Percentiles rank a stretch among this genome's conserved stretches.
Evolutionary conservation across 352 stramenopile species (phyloP).

Genomic region (Blastocystis sp.): DNA sequence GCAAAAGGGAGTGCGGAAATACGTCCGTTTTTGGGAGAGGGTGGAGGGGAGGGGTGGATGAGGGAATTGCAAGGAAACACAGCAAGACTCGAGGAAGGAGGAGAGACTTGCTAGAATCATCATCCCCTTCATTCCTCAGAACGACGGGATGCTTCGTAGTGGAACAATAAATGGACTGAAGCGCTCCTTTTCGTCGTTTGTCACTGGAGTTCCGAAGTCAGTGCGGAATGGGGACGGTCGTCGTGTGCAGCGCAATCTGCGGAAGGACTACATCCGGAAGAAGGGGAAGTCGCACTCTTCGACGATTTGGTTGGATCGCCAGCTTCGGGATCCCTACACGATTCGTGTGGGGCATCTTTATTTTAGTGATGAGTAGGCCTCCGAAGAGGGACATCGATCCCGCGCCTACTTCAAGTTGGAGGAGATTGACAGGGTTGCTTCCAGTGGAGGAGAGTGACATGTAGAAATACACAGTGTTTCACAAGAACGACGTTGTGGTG

Average conservation of each 20-base stretch:
- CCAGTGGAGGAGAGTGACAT: not conserved
- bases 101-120: no score
- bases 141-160: no score
- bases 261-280: slow-evolving; percentile 39
- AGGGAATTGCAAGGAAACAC: no score
- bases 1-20: not conserved
- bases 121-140: no score
- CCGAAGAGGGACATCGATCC: slow-evolving; percentile 63
- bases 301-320: slow-evolving; percentile 49
- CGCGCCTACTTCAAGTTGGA: slow-evolving; percentile 45
- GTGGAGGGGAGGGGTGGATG: no score
- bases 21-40: no score
- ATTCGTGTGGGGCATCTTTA: slow-evolving; percentile 7
- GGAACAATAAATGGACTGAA: no score
- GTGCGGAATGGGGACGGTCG: slow-evolving; percentile 15
- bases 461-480: slow-evolving; percentile 32
- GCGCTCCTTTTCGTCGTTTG: slow-evolving; percentile 58
- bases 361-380: slow-evolving; percentile 1
- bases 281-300: slow-evolving; percentile 58
- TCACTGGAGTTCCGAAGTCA: slow-evolving; percentile 12
- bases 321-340: slow-evolving; percentile 26
- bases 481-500: not conserved
- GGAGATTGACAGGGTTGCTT: slow-evolving; percentile 48
- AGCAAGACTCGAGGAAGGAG: no score
- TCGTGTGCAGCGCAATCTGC: not conserved